A percentile compares a stretch with the other conserved stretches of the same genome.
Conservation (phyloP, 202 grass and related monocot species). For the Alloteropsis angusta region DNA sequence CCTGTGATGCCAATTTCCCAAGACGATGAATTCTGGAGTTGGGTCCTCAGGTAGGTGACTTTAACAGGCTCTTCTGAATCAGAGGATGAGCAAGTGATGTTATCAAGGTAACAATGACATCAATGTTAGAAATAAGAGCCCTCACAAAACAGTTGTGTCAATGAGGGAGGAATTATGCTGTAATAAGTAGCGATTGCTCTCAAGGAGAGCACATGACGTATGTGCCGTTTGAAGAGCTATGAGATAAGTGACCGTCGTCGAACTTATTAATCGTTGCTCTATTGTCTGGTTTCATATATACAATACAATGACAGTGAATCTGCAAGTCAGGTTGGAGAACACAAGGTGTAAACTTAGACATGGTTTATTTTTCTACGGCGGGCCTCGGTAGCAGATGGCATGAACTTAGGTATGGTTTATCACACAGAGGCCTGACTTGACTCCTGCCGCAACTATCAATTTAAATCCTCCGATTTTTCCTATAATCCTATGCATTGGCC, state of each 20-base stretch:
- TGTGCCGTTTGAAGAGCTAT: not conserved
- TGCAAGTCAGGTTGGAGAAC: not conserved
- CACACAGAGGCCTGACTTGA: not conserved
- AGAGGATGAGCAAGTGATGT: not conserved
- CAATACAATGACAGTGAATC: not conserved
- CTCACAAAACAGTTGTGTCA: not conserved
- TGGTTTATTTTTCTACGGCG: not conserved
- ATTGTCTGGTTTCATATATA: not conserved
- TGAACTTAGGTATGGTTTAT: too few relatives aligned
- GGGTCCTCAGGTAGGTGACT: slow-evolving; percentile 3
- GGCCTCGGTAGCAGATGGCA: too few relatives aligned
- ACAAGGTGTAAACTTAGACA: not conserved
- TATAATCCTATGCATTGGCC: not conserved
- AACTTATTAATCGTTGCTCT: not conserved
- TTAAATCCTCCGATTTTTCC: not conserved
- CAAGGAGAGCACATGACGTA: not conserved
- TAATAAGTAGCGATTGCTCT: not conserved
- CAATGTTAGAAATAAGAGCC: not conserved
- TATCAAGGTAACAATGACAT: not conserved
- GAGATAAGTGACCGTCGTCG: not conserved
- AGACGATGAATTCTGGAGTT: not conserved
- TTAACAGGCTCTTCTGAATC: not conserved
- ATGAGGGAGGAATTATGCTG: not conserved
- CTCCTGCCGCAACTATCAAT: not conserved
- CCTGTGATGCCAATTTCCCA: not conserved